Evolutionary conservation across 2,329 filamentous ascomycete genomes (phyloP), one percentile per base, ranked within the genome.

Genomic region (Alternaria novae-zelandiae): DNA sequence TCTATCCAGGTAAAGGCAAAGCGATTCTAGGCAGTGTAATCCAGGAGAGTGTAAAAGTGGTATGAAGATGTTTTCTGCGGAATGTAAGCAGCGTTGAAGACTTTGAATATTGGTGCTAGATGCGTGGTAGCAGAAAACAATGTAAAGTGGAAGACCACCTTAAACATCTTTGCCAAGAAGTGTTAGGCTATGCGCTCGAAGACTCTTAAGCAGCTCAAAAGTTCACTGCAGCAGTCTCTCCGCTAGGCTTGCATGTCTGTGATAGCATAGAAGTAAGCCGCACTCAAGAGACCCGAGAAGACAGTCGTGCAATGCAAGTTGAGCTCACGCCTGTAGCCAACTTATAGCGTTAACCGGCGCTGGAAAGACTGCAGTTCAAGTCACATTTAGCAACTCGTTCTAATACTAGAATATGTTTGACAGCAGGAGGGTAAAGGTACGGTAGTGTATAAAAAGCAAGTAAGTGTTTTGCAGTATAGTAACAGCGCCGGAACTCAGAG

Each of bases 171-270:
- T 9, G 15, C 15, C 2, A 10, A n/a, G 15, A n/a, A 5, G 15
- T 36, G 15, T 36, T 5, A 0, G 32, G 15, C 32, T n/a, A 36
- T 36, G 15, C 15, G 2, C 32, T n/a, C 8, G 15, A n/a, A 36
- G 0, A 36, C 2, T 5, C 15, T n/a, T 2, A n/a, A n/a, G 8
- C n/a, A 2, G 15, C 7, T 0, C 2, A 36, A 5, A 8, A 36
- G 7, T 36, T 3, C 5, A n/a, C 32, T n/a, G 8, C 8, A n/a
- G 15, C 0, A n/a, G 15, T n/a, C 7, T n/a, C 15, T n/a, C 4
- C 8, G 15, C 15, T 5, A 36, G 32, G 4, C 15, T 9, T 36
- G 15, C 8, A 36, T n/a, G 15, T 36, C 15, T n/a, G 15, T 9
- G 0, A 36, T n/a, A n/a, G 15, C 32, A 36, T n/a, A 5, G 32